These are phyloP conservation scores for Melanogaster broomeanus DNA, from an alignment of 768 basidiomycete species.

Conservation along the genomic window DNA sequence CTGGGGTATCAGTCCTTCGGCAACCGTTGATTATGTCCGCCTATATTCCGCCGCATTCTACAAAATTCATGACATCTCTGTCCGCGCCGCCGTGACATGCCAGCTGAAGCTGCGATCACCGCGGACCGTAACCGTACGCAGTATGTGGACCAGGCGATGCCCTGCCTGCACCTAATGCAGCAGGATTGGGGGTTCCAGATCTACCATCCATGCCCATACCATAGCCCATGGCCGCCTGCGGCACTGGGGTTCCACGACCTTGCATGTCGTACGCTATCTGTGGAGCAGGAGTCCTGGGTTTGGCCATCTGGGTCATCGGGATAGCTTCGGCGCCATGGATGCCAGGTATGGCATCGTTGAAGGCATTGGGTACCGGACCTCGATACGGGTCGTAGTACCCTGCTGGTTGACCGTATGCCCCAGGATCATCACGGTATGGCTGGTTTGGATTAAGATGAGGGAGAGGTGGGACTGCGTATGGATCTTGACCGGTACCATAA, in stretches of 20 bases:
- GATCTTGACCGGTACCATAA: slow-evolving; percentile 48
- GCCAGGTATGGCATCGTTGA: slow-evolving; percentile 43
- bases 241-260: slow-evolving; percentile 41
- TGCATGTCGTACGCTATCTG: slow-evolving; percentile 40
- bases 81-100: background rate
- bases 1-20: slow-evolving; percentile 13
- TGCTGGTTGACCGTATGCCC: slow-evolving; percentile 34
- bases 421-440: slow-evolving; percentile 77
- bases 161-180: slow-evolving; percentile 29
- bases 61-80: slow-evolving; percentile 11
- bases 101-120: slow-evolving; percentile 16
- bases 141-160: slow-evolving; percentile 49
- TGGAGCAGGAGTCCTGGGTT: slow-evolving; percentile 43
- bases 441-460: slow-evolving; percentile 79
- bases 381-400: slow-evolving; percentile 81
- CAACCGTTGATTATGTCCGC: slow-evolving; percentile 14
- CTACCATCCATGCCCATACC: slow-evolving; percentile 27
- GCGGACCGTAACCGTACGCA: slow-evolving; percentile 44
- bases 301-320: slow-evolving; percentile 71
- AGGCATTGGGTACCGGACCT: slow-evolving; percentile 69
- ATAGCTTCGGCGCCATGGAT: slow-evolving; percentile 55
- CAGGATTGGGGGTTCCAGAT: slow-evolving; percentile 30
- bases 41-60: no score
- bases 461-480: slow-evolving; percentile 82
- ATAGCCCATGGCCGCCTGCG: slow-evolving; percentile 43